Conservation (phyloP, 1,139 yeast species). For the Starmera stellimalicola region DNA sequence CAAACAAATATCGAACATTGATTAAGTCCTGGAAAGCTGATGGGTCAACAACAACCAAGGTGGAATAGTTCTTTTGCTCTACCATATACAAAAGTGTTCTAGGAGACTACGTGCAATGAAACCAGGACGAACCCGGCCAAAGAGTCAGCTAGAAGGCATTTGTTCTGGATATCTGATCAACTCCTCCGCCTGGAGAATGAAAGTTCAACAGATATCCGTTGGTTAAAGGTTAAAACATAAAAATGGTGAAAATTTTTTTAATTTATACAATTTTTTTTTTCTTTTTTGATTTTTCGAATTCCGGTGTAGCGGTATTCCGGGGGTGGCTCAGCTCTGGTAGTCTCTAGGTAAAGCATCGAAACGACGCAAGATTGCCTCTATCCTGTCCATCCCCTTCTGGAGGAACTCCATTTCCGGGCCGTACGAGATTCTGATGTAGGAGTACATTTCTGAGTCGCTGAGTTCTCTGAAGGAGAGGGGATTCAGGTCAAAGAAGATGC, state of each 20-base stretch:
- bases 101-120: slow-evolving; percentile 13
- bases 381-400: slow-evolving; percentile 58
- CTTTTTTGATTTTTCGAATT: slow-evolving; percentile 1
- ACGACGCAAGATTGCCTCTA: slow-evolving; percentile 44
- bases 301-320: slow-evolving; percentile 1
- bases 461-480: slow-evolving; percentile 54
- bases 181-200: no score
- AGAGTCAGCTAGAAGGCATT: slow-evolving; percentile 20
- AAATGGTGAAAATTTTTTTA: neutral
- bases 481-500: slow-evolving; percentile 57
- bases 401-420: slow-evolving; percentile 52
- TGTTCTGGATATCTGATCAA: slow-evolving; percentile 13
- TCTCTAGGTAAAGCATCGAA: slow-evolving; percentile 23
- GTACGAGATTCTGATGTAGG: slow-evolving; percentile 52
- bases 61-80: slow-evolving; percentile 21
- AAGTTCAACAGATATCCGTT: neutral
- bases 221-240: neutral
- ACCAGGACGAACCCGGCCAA: slow-evolving; percentile 21
- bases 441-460: slow-evolving; percentile 57
- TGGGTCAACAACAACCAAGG: slow-evolving; percentile 18
- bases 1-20: slow-evolving; percentile 17
- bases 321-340: slow-evolving; percentile 1
- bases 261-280: neutral
- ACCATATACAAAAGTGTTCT: slow-evolving; percentile 21
- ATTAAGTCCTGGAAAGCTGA: slow-evolving; percentile 18